phyloP scores from a whole-genome alignment of 805 yeast species.

The Lipomyces yamanashiensis region DNA sequence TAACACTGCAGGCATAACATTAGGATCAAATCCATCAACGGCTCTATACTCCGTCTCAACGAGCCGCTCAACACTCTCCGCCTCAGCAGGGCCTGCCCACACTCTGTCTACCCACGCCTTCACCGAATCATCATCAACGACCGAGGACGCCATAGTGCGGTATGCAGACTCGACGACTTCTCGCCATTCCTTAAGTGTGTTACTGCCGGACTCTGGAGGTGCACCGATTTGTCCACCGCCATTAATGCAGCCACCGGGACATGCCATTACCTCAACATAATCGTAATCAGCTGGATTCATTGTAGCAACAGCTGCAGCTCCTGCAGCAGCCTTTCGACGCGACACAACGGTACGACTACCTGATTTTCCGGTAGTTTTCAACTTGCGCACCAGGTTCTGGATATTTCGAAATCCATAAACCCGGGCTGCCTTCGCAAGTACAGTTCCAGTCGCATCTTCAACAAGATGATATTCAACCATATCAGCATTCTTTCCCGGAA shows the following conservation, averaged over 20 bases:
- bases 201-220: constrained; percentile 35
- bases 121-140: constrained; percentile 17
- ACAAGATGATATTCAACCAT: constrained; percentile 69
- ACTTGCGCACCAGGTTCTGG: constrained; percentile 86
- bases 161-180: constrained; percentile 47
- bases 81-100: constrained; percentile 25
- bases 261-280: constrained; percentile 95
- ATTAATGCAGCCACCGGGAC: constrained; percentile 96
- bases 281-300: constrained; percentile 65
- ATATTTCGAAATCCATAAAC: constrained; percentile 93
- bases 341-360: constrained; percentile 30
- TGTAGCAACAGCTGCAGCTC: constrained; percentile 48
- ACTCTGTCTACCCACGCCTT: constrained; percentile 28
- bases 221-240: constrained; percentile 89
- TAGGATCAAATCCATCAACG: constrained; percentile 22
- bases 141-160: constrained; percentile 45
- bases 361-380: constrained; percentile 54
- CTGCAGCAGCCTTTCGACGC: constrained; percentile 36
- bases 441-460: constrained; percentile 42
- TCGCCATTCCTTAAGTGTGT: constrained; percentile 42
- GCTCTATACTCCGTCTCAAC: constrained; percentile 27
- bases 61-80: constrained; percentile 15
- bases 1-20: constrained; percentile 31
- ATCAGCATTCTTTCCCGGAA: constrained; percentile 71
- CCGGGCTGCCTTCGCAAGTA: constrained; percentile 63